Evolutionary conservation across 83 land plant species (phyloP).

Genomic region (Diphasiastrum complanatum): DNA sequence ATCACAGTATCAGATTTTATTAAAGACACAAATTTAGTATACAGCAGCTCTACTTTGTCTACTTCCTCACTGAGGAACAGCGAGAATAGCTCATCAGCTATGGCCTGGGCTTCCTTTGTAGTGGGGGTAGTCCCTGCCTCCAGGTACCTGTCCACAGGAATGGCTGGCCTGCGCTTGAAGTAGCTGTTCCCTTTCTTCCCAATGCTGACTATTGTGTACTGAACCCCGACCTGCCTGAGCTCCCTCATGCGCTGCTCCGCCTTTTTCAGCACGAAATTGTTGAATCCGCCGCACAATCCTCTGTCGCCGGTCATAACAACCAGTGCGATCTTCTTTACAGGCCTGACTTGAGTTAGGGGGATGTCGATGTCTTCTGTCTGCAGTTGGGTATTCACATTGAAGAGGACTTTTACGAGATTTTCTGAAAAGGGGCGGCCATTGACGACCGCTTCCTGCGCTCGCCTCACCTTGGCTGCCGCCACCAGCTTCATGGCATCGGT

Average conservation of each 20-base stretch:
- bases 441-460: conserved; percentile 78
- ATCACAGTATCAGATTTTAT: conserved; percentile 57
- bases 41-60: conserved; percentile 70
- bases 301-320: conserved; percentile 67
- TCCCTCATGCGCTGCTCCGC: conserved; percentile 44
- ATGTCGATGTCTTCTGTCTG: conserved; percentile 55
- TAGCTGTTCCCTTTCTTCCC: conserved; percentile 58
- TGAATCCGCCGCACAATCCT: conserved; percentile 71
- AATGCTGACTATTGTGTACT: conserved; percentile 39
- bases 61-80: conserved; percentile 74
- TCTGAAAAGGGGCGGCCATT: conserved; percentile 67
- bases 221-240: conserved; percentile 32
- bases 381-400: conserved; percentile 53
- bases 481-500: conserved; percentile 92
- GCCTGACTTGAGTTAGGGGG: conserved; percentile 53
- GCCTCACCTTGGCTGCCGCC: conserved; percentile 68
- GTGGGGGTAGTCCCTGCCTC: conserved; percentile 46
- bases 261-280: conserved; percentile 53
- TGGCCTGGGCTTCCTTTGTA: conserved; percentile 63
- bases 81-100: conserved; percentile 60
- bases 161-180: conserved; percentile 47
- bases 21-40: conserved; percentile 56
- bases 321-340: conserved; percentile 62
- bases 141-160: conserved; percentile 45
- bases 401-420: conserved; percentile 57